These are phyloP conservation scores for Hericium rajendrae DNA, from an alignment of 768 basidiomycete species.

Conservation along the genomic window DNA sequence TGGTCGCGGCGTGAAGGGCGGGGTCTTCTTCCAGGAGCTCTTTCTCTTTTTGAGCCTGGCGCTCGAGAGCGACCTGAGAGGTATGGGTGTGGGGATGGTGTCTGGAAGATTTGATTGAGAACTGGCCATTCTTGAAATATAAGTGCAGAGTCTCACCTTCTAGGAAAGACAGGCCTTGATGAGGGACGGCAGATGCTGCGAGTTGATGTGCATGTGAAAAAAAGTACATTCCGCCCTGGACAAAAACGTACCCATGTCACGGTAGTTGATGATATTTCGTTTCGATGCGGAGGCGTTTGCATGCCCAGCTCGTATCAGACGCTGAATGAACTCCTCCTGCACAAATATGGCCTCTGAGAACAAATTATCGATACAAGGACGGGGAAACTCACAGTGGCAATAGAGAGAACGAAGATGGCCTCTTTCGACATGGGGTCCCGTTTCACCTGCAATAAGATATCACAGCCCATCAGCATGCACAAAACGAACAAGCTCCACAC, in stretches of 20 bases:
- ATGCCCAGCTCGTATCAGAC: conserved; percentile 10
- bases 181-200: neutral
- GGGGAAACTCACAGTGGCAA: conserved; percentile 11
- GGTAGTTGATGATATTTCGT: conserved; percentile 10
- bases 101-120: conserved; percentile 1
- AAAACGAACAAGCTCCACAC: neutral
- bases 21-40: conserved; percentile 14
- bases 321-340: conserved; percentile 16
- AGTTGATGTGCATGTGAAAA: too few relatives aligned
- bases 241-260: conserved; percentile 12
- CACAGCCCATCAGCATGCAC: neutral
- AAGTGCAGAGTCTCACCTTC: neutral
- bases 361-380: neutral
- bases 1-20: conserved; percentile 2
- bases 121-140: neutral
- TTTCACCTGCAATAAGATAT: conserved; percentile 4
- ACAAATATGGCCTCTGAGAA: conserved; percentile 6
- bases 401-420: conserved; percentile 11
- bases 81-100: conserved; percentile 9
- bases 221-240: too few relatives aligned
- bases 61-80: conserved; percentile 10
- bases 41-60: conserved; percentile 9
- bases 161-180: too few relatives aligned
- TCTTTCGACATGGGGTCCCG: conserved; percentile 15
- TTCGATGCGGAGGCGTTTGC: conserved; percentile 4